Evolutionary conservation across 805 yeast genomes (phyloP).

Genomic region (Kluyveromyces starmeri): DNA sequence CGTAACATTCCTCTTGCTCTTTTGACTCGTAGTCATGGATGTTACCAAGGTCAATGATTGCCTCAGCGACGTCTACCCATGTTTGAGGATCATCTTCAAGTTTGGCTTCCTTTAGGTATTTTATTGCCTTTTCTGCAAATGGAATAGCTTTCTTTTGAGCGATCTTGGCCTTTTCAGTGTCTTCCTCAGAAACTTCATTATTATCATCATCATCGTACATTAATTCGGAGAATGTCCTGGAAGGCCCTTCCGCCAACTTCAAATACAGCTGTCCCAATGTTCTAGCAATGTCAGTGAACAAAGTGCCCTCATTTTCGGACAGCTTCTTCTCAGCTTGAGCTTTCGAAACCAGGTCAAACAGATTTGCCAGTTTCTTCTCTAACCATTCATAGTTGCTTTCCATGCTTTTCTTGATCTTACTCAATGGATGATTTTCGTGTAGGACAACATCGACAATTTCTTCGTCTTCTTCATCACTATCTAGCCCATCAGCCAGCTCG

Average conservation of each 20-base stretch:
- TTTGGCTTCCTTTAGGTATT: constrained; percentile 48
- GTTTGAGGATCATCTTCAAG: constrained; percentile 68
- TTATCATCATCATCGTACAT: constrained; percentile 48
- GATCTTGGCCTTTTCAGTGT: constrained; percentile 26
- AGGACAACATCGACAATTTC: constrained; percentile 31
- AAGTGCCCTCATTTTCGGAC: constrained; percentile 11
- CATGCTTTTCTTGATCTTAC: constrained; percentile 28
- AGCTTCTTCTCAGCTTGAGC: constrained; percentile 13
- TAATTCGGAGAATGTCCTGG: constrained; percentile 44
- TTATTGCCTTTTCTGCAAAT: constrained; percentile 44
- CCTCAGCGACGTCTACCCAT: constrained; percentile 83
- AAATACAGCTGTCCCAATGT: constrained; percentile 55
- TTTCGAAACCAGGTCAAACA: constrained; percentile 12
- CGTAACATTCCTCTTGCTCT: constrained; percentile 60
- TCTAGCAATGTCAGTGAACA: constrained; percentile 36
- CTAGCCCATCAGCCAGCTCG: constrained; percentile 48
- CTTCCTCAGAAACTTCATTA: constrained; percentile 22
- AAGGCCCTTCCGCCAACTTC: constrained; percentile 56
- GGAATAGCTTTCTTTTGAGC: constrained; percentile 44
- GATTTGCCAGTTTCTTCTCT: constrained; percentile 17
- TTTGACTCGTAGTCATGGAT: constrained; percentile 52
- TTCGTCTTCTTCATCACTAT: constrained; percentile 43
- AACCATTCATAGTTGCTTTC: constrained; percentile 47
- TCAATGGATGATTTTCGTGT: constrained; percentile 48
- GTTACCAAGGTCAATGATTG: constrained; percentile 71